Conservation (phyloP, 169 alveolate species). For the Plasmodium adleri region DNA sequence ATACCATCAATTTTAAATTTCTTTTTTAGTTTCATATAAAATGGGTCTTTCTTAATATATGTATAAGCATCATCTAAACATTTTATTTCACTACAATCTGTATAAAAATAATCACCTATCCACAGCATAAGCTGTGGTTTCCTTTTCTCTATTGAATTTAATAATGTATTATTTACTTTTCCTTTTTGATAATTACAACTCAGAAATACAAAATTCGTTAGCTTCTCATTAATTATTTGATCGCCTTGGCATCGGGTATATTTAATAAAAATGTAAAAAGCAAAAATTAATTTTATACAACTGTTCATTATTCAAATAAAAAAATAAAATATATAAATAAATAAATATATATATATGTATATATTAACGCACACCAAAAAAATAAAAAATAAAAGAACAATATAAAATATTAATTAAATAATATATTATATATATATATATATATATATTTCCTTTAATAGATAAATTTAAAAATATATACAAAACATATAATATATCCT, state of each 20-base stretch:
- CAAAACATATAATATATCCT: too few relatives aligned
- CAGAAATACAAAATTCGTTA: constrained; percentile 33
- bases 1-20: constrained; percentile 85
- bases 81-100: constrained; percentile 79
- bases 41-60: constrained; percentile 69
- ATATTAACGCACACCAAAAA: too few relatives aligned
- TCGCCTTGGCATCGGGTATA: constrained; percentile 44
- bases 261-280: constrained; percentile 12
- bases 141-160: constrained; percentile 44
- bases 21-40: constrained; percentile 69
- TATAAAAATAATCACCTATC: constrained; percentile 87
- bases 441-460: too few relatives aligned
- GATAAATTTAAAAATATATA: too few relatives aligned
- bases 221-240: constrained; percentile 53
- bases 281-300: constrained; percentile 30
- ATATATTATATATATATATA: too few relatives aligned
- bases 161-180: constrained; percentile 18
- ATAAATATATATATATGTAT: too few relatives aligned
- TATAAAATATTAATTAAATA: too few relatives aligned
- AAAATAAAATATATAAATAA: constrained; percentile 1
- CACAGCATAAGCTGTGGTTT: constrained; percentile 87
- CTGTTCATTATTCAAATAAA: constrained; percentile 45
- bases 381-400: too few relatives aligned
- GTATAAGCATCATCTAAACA: constrained; percentile 80
- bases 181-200: constrained; percentile 61